These are phyloP conservation scores for Phalaenopsis hybrid DNA, from an alignment of 116 monocot species.

Conservation along the genomic window DNA sequence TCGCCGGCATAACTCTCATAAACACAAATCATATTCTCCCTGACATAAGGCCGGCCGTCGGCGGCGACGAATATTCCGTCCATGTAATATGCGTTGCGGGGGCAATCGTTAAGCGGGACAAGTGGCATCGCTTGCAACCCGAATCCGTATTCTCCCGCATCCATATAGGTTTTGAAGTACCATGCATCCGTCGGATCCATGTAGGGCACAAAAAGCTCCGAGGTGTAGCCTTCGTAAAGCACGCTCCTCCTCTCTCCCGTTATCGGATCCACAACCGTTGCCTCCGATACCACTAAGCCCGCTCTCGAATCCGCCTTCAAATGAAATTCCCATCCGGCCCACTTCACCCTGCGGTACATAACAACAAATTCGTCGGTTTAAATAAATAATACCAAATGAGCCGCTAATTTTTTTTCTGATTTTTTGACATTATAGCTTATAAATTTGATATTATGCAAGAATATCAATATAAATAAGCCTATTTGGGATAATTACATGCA, in stretches of 20 bases:
- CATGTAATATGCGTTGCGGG: constrained; percentile 63
- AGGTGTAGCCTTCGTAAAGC: constrained; percentile 59
- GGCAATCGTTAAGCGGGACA: constrained; percentile 81
- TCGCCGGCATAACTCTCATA: constrained; percentile 78
- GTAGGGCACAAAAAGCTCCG: constrained; percentile 91
- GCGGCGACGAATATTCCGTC: constrained; percentile 63
- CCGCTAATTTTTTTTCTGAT: too few relatives aligned
- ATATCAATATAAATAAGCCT: too few relatives aligned
- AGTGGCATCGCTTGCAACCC: constrained; percentile 77
- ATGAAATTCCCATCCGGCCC: constrained; percentile 90
- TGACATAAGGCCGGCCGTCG: constrained; percentile 62
- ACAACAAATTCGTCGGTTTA: too few relatives aligned
- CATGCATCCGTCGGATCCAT: constrained; percentile 86
- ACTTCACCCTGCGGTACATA: constrained; percentile 21
- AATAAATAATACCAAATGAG: too few relatives aligned
- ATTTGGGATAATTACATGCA: too few relatives aligned
- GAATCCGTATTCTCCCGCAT: constrained; percentile 87
- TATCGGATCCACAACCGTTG: constrained; percentile 36
- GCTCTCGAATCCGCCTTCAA: constrained; percentile 66
- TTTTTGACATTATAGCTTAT: too few relatives aligned
- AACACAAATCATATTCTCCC: constrained; percentile 63
- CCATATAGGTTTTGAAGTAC: constrained; percentile 98
- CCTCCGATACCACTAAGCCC: constrained; percentile 57
- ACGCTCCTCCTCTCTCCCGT: constrained; percentile 48
- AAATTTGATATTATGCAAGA: too few relatives aligned